These are phyloP conservation scores for Syzygium oleosum DNA, from an alignment of 345 rosid genomes.

Conservation along the genomic window DNA sequence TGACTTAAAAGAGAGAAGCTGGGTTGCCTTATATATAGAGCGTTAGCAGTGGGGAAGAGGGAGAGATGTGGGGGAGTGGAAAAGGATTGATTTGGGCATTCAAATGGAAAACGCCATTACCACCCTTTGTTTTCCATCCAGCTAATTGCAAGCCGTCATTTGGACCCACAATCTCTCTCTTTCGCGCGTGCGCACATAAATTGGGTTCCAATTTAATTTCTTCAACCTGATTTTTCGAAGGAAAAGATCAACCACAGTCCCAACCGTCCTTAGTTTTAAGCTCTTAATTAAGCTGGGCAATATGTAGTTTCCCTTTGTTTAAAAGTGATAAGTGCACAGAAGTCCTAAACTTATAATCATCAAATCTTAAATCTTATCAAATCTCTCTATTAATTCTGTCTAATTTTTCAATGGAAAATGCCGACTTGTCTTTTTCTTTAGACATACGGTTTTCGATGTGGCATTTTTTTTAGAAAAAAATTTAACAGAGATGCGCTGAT, in stretches of 20 bases:
- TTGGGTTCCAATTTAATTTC: not conserved
- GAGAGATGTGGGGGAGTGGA: not conserved
- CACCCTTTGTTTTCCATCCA: slow-evolving; percentile 51
- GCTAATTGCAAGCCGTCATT: slow-evolving; percentile 66
- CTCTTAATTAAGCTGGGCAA: too few relatives aligned
- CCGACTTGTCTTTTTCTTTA: not conserved
- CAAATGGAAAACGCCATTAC: slow-evolving; percentile 11
- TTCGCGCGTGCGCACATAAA: not conserved
- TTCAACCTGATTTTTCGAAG: not conserved
- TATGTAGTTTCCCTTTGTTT: not conserved
- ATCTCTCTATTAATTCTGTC: not conserved
- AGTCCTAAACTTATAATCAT: not conserved
- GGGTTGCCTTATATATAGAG: slow-evolving; percentile 9
- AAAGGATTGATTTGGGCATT: slow-evolving; percentile 4
- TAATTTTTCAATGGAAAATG: not conserved
- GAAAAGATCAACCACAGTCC: not conserved
- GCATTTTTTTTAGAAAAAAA: too few relatives aligned
- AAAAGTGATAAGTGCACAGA: not conserved
- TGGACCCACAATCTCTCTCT: slow-evolving; percentile 31
- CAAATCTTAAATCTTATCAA: not conserved
- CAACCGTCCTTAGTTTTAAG: not conserved
- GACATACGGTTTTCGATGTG: not conserved
- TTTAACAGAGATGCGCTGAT: not conserved
- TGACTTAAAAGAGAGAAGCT: not conserved
- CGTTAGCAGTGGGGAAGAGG: not conserved